Base-by-base conservation (phyloP, 805 yeast genomes). In the Nakazawaea pomicola region DNA sequence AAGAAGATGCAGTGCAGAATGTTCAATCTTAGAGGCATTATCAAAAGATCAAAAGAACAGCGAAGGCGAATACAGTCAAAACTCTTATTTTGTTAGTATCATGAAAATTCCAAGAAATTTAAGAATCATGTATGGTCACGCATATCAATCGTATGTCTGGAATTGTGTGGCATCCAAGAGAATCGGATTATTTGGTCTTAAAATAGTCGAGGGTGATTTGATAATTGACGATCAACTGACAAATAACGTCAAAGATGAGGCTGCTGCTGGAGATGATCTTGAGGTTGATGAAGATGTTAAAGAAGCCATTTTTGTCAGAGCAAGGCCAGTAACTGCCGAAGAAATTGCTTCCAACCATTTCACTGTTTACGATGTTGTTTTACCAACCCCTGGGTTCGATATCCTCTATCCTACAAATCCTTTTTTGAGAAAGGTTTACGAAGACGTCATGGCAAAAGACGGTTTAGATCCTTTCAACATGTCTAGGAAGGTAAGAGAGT, bases 311-410 rank as follows among this genome's bases (percentile, higher is more conserved):
- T 79, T 72, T 45, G 65, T 72, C 19, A 74, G 87, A 49, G 97
- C 95, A 1, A 72, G 82, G 50, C 74, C 83, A 0, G 70, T 93
- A 15, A 85, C 95, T 1, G 69, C 75, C 41, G 88, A 80, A 43
- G 98, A 91, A 45, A 65, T 82, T 18, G 75, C 67, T 4, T 41
- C 65, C 2, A 76, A 76, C 0, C 74, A 70, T 40, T 85, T 71
- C 56, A 61, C 83, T 10, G 83, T 91, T 25, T 80, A 73, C 54
- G 98, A 93, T 60, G 71, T 93, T 21, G 95, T 95, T 3, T 67
- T 93, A 41, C 98, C 99, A n/a, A 77, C 95, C 0, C 99, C 99
- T 2, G 99, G 99, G 0, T 89, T 79, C 58, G 97, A 89, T 56
- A 77, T 93, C n/a, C 56, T 70, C 11, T 93, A 93, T 55, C 99